Evolutionary conservation across 2,329 filamentous ascomycete genomes (phyloP).

Genomic region (Pyricularia grisea): DNA sequence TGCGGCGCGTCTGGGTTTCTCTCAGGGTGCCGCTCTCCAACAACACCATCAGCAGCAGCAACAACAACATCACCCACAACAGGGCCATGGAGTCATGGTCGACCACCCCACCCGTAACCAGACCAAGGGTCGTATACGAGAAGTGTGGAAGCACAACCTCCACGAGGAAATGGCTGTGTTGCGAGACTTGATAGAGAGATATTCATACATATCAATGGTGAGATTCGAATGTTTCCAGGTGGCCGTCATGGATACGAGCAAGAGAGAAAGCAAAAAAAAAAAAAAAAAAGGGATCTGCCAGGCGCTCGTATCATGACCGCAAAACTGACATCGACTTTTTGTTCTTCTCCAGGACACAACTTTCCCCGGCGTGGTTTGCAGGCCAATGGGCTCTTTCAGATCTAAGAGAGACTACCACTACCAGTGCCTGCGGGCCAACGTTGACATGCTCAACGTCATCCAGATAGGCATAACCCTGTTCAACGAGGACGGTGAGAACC

Average conservation of each 20-base stretch:
- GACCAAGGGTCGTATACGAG: constrained; percentile 74
- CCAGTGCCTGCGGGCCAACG: constrained; percentile 92
- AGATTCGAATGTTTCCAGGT: constrained; percentile 21
- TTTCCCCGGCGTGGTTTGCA: constrained; percentile 93
- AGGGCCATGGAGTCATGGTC: constrained; percentile 26
- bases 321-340: constrained; percentile 5
- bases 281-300: background rate
- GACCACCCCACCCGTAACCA: constrained; percentile 46
- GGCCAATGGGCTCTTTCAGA: constrained; percentile 88
- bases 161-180: constrained; percentile 83
- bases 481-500: constrained; percentile 79
- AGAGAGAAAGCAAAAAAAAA: too few species aligned
- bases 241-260: background rate
- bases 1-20: constrained; percentile 80
- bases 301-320: background rate
- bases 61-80: constrained; percentile 30
- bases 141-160: constrained; percentile 92
- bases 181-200: constrained; percentile 76
- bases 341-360: constrained; percentile 70
- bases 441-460: constrained; percentile 95
- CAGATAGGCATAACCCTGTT: constrained; percentile 94
- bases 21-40: constrained; percentile 55
- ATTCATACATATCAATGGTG: constrained; percentile 97
- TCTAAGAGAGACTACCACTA: constrained; percentile 98
- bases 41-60: constrained; percentile 48